Base-by-base conservation (phyloP, 768 basidiomycete species). In the Mycena capillaripes region DNA sequence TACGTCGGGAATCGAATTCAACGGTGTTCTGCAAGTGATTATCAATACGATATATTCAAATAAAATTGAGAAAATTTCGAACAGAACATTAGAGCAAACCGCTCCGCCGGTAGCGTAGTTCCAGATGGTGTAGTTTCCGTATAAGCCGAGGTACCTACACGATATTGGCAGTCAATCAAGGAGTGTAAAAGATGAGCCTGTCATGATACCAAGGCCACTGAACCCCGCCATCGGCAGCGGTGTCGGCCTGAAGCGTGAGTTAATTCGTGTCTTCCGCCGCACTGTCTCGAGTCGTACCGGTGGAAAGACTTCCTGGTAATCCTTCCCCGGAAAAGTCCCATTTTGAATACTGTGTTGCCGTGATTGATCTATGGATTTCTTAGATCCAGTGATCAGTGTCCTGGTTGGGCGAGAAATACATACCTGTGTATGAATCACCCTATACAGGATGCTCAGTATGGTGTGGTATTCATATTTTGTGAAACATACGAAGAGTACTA, bases 91-190 rank as follows among this genome's bases (percentile, higher is more conserved):
- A 17, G 71, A 73, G 61, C 77, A 78, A n/a, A 78, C 77, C 11
- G 77, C 76, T 6, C 77, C 77, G 7, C 77, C 77, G 21, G 62
- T 55, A 17, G 77, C 77, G 62, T 78, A 78, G 62, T 78, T 78
- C 74, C 75, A 77, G 60, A 78, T 73, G 7, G 72, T 78, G 55
- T 69, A 72, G 66, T 78, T 76, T 46, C 74, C 76, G 34, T 78
- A 78, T 9, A 76, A 42, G 5, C 76, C 77, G 21, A 77, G 73
- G 44, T 75, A 75, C 74, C 72, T 73, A 29, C 19, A 44, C 19
- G 2, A 52, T 53, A 2, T 2, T n/a, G n/a, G n/a, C n/a, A n/a
- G 23, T 57, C 40, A 58, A 14, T 61, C 2, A 34, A 42, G 19
- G 12, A 38, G 25, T 53, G 19, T 5, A 19, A 38, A 27, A 25